Evolutionary conservation across 1,284 basidiomycete genomes (phyloP), one percentile per base, ranked within the genome.

Genomic region (Ceratobasidium sp.): DNA sequence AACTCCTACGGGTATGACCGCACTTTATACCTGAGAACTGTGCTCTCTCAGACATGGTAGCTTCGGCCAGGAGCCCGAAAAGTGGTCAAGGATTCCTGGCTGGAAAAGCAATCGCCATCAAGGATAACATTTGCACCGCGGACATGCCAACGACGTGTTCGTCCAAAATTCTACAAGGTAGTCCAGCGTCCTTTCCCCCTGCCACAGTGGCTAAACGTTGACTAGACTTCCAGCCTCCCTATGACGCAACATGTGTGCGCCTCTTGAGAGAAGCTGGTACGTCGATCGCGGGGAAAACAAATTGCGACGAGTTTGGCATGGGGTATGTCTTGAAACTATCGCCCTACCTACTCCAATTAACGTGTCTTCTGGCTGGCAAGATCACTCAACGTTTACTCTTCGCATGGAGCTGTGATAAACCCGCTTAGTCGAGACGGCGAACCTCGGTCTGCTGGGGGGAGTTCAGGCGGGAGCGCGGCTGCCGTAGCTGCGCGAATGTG

Each of bases 271-370:
- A 83, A 0, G 85, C 87, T 0, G 96, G 95, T 0, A 95, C 92
- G 0, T 81, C 86, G 9, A 87, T 98, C 14, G 80, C 91, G 0
- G 96, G 95, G 1, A 97, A 97, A 83, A 92, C 96, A 0, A 98
- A 98, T 80, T 96, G 95, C 82, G 97, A 99, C 81, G 97, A 98
- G 81, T 99, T 99, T 82, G 96, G 96, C 0, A 99, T 99, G 97
- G 97, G 97, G 91, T 95, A 76, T 22, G 85, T 81, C 62, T 4
- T 22, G n/a, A 39, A 5, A 41, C 14, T 13, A 5, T 22, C 6
- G n/a, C 29, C 8, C 58, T 62, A 43, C 34, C 29, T 22, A 22
- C n/a, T 1, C 37, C 56, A 22, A n/a, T 19, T 39, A 39, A 59
- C n/a, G n/a, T 53, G 14, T 31, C 3, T 3, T 14, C 13, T 41